Evolutionary conservation across 1,284 basidiomycete species (phyloP).

Genomic region (Mycosarcoma mackinlayi): DNA sequence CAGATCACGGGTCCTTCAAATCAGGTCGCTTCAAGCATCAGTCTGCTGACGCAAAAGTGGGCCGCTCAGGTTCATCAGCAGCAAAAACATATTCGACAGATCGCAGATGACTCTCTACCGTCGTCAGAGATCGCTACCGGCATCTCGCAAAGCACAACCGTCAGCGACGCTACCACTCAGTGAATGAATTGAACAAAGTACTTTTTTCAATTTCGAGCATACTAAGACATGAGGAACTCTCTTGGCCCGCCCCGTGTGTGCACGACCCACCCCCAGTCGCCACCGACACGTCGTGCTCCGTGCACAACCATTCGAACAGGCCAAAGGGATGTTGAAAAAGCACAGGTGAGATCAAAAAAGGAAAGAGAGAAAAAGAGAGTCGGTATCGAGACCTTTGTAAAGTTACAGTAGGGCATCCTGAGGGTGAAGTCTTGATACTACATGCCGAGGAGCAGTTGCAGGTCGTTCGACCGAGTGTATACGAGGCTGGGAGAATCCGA

Average conservation of each 20-base stretch:
- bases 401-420: not conserved
- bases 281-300: not conserved
- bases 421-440: not conserved
- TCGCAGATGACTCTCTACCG: not conserved
- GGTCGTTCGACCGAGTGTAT: not conserved
- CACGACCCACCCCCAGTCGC: no score
- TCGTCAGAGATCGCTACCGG: not conserved
- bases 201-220: conserved; percentile 9
- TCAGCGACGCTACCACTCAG: not conserved
- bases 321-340: not conserved
- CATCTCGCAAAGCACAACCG: not conserved
- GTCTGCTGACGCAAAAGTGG: conserved; percentile 15
- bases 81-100: conserved; percentile 6
- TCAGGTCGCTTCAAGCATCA: conserved; percentile 21
- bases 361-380: not conserved
- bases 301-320: conserved; percentile 1
- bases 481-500: not conserved
- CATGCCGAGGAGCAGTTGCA: not conserved
- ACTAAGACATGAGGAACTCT: conserved; percentile 12
- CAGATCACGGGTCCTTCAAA: conserved; percentile 29
- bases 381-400: conserved; percentile 1
- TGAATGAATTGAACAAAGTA: not conserved
- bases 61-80: conserved; percentile 1
- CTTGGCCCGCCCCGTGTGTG: not conserved
- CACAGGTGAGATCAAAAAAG: not conserved